These are phyloP conservation scores for Colletotrichum tabaci DNA, from an alignment of 2,329 filamentous ascomycete species.

Conservation along the genomic window DNA sequence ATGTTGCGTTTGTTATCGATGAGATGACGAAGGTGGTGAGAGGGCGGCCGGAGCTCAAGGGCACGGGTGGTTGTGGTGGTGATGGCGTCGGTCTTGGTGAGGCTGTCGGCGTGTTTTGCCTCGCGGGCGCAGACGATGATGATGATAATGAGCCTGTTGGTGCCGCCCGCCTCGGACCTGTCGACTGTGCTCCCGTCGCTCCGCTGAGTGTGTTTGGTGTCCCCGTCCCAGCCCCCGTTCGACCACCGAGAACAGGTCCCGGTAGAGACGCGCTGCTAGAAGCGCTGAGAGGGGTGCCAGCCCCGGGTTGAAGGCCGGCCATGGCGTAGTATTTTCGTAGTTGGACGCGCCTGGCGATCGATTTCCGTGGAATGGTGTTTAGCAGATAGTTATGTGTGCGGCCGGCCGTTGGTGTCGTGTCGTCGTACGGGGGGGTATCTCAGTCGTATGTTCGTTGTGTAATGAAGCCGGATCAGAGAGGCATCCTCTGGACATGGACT, in stretches of 20 bases:
- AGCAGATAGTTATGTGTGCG: background rate
- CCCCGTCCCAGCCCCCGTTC: conserved; percentile 10
- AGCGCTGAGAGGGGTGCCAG: background rate
- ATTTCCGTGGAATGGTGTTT: background rate
- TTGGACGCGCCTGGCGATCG: background rate
- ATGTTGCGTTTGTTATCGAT: conserved; percentile 8
- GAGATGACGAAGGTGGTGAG: conserved; percentile 39
- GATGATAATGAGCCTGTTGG: conserved; percentile 11
- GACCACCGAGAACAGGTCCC: conserved; percentile 23
- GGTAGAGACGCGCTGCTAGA: conserved; percentile 11
- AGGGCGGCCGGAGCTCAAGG: conserved; percentile 12
- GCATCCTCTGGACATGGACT: background rate
- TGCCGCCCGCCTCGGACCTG: background rate
- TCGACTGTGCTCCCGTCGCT: conserved; percentile 13
- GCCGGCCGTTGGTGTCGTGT: background rate
- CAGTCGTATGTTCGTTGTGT: conserved; percentile 18
- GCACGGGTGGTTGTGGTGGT: background rate
- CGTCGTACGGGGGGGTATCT: conserved; percentile 8
- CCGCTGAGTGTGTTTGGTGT: conserved; percentile 22
- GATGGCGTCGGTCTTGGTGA: background rate
- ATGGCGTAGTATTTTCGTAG: conserved; percentile 14
- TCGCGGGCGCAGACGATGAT: conserved; percentile 17
- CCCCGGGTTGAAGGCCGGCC: conserved; percentile 29
- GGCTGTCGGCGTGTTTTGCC: background rate
- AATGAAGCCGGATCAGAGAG: background rate